phyloP scores from a whole-genome alignment of 768 basidiomycete genomes.

The Exidia glandulosa region DNA sequence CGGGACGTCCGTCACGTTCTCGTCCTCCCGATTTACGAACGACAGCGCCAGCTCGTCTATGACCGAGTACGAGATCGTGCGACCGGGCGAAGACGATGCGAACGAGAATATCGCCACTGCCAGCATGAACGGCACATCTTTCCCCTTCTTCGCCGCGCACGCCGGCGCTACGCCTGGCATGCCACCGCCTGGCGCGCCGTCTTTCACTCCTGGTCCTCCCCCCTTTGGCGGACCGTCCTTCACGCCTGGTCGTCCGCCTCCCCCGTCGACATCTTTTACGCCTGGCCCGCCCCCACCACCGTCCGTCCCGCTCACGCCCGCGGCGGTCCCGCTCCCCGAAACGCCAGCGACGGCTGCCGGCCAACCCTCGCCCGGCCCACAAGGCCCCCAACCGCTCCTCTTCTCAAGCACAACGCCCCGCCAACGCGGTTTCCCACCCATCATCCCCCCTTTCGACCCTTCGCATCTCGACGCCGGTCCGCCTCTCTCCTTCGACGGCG shows the following conservation, averaged over 20 bases:
- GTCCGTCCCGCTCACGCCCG: background rate
- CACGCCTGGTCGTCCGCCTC: background rate
- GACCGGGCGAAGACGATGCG: too few species aligned
- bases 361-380: background rate
- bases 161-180: background rate
- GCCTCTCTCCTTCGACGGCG: slow-evolving; percentile 6
- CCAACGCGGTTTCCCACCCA: too few species aligned
- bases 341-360: background rate
- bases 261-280: background rate
- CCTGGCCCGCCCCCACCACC: background rate
- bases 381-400: too few species aligned
- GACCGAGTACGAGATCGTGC: background rate
- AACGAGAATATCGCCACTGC: too few species aligned
- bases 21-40: background rate
- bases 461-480: slow-evolving; percentile 17
- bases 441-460: background rate
- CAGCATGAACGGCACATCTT: background rate
- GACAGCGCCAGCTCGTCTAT: background rate
- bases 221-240: background rate
- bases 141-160: background rate
- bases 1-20: background rate
- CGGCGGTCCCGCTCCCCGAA: background rate
- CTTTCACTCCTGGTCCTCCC: too few species aligned
- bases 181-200: background rate
- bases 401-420: too few species aligned